Evolutionary conservation across 2,329 filamentous ascomycete genomes (phyloP).

Genomic region (Diaporthe ilicicola): DNA sequence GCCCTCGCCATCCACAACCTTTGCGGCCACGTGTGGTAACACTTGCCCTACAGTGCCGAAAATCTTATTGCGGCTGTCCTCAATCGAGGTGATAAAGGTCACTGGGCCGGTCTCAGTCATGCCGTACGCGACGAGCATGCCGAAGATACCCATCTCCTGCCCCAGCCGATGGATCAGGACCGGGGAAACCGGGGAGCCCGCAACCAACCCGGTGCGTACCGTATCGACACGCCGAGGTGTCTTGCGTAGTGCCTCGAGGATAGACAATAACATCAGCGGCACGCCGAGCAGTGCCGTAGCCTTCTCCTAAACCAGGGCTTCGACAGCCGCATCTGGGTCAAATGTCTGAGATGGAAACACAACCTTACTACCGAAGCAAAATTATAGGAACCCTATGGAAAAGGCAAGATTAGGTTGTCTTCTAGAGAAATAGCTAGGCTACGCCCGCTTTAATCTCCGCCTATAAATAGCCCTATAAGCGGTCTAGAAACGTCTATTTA

Average conservation of each 20-base stretch:
- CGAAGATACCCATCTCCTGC: neutral
- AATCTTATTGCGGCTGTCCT: neutral
- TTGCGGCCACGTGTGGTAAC: neutral
- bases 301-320: neutral
- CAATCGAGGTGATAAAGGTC: neutral
- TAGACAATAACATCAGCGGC: neutral
- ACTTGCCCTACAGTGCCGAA: neutral
- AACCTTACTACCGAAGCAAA: neutral
- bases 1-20: conserved; percentile 42
- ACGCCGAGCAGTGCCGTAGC: neutral
- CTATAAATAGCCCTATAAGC: too few relatives aligned
- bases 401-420: too few relatives aligned
- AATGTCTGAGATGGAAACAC: neutral
- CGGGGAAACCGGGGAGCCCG: neutral
- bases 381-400: too few relatives aligned
- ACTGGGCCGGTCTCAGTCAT: neutral
- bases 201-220: neutral
- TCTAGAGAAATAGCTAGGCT: too few relatives aligned
- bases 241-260: neutral
- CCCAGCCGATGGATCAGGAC: neutral
- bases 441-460: too few relatives aligned
- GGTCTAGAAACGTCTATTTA: too few relatives aligned
- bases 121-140: neutral
- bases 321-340: neutral
- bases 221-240: neutral